Base-by-base conservation (phyloP, 1,284 basidiomycete genomes). In the Bjerkandera adusta region DNA sequence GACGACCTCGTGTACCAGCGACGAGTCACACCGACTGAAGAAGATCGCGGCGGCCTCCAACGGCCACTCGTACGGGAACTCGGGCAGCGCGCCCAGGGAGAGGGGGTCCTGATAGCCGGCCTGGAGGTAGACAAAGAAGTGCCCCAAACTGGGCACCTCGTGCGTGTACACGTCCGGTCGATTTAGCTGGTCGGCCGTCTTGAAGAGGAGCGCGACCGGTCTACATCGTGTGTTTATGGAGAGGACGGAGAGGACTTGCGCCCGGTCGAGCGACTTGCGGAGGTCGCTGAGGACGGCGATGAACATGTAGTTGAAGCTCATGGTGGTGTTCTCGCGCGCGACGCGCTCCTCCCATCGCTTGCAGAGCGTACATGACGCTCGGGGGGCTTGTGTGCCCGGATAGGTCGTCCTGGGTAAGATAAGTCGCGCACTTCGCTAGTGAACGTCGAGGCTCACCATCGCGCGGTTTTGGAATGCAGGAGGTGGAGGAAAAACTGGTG, bases 161-260 rank as follows among this genome's bases (percentile, higher is more conserved):
- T 24, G 20, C 26, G 24, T 21, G 34, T 15, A 7, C 6, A 12
- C 20, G 25, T 11, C 13, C 15, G 43, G 16, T 27, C 38, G 38
- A 1, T 24, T n/a, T 10, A 27, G 38, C 30, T 27, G 6, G 38
- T 29, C n/a, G n/a, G n/a, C n/a, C n/a, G n/a, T n/a, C n/a, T n/a
- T n/a, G 43, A 45, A 45, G 21, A 45, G 43, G 3, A 36, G 20
- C n/a, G 43, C 43, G 11, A 45, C 24, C 27, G 43, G 43, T 24
- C 7, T 22, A 21, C 13, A 29, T 26, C 25, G 4, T 13, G 16
- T 11, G 13, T 26, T 12, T 4, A 40, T 40, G 2, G 15, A n/a
- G n/a, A 45, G 33, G 3, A 45, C 20, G 7, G 34, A 12, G n/a
- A 45, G 43, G 4, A 35, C 43, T 7, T 27, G 35, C 5, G 21